Evolutionary conservation across 129 eudicot genomes (phyloP).

Genomic region (Lactuca saligna): DNA sequence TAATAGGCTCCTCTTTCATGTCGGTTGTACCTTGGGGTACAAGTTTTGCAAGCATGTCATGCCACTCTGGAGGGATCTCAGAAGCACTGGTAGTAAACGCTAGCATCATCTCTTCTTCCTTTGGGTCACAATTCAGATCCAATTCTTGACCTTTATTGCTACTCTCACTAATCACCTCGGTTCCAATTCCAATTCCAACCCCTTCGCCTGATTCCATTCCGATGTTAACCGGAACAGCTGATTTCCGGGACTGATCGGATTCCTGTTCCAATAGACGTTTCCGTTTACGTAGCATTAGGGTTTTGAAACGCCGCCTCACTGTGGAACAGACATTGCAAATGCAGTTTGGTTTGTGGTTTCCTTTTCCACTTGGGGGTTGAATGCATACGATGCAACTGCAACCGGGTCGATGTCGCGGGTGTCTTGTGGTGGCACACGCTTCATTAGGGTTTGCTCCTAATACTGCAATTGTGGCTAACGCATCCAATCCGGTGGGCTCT

Average conservation of each 20-base stretch:
- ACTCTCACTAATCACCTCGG: slow-evolving; percentile 26
- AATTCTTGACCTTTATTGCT: slow-evolving; percentile 44
- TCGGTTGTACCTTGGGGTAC: slow-evolving; percentile 24
- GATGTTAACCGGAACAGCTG: slow-evolving; percentile 13
- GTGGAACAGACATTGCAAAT: slow-evolving; percentile 76
- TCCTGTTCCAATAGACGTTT: slow-evolving; percentile 60
- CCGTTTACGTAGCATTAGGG: slow-evolving; percentile 76
- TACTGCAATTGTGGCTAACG: slow-evolving; percentile 68
- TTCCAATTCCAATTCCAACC: slow-evolving; percentile 8
- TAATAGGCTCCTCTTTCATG: slow-evolving; percentile 10
- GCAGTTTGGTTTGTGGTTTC: slow-evolving; percentile 77
- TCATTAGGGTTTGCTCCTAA: slow-evolving; percentile 54
- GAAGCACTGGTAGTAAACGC: slow-evolving; percentile 43
- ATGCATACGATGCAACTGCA: slow-evolving; percentile 94
- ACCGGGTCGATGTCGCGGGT: slow-evolving; percentile 93
- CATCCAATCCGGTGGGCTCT: slow-evolving; percentile 71
- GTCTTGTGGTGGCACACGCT: slow-evolving; percentile 62
- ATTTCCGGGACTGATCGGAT: slow-evolving; percentile 41
- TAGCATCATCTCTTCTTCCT: slow-evolving; percentile 47
- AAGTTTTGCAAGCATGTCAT: slow-evolving; percentile 27
- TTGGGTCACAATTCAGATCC: slow-evolving; percentile 76
- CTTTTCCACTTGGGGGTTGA: slow-evolving; percentile 97
- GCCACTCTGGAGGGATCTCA: slow-evolving; percentile 35
- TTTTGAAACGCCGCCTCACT: slow-evolving; percentile 85
- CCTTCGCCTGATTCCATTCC: neutral